Evolutionary conservation across 768 basidiomycete species (phyloP).

Genomic region (Tulasnella sp.): DNA sequence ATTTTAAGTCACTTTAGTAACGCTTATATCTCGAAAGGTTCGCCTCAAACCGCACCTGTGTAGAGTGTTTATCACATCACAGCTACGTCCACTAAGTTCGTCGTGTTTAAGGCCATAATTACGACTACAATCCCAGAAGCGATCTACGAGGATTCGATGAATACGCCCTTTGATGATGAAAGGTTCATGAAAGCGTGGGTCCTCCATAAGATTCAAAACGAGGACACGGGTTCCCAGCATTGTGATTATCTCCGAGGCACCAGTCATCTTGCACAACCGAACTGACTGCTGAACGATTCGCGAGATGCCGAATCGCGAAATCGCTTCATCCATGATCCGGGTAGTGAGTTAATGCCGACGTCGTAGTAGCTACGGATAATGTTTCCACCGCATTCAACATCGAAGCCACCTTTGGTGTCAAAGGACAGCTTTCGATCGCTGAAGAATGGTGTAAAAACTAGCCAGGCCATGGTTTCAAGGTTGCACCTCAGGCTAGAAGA

Average conservation of each 20-base stretch:
- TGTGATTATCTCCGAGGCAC: neutral
- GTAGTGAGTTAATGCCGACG: neutral
- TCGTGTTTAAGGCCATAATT: no score
- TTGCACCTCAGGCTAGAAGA: neutral
- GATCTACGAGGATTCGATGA: no score
- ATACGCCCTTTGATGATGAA: neutral
- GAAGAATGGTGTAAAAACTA: neutral
- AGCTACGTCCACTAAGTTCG: no score
- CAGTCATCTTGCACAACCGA: neutral
- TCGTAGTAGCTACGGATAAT: neutral
- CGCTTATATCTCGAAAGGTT: no score
- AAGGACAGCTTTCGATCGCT: neutral
- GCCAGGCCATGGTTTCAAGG: neutral
- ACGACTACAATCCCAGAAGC: no score
- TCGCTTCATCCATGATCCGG: neutral
- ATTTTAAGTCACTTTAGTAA: no score
- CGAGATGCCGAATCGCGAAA: neutral
- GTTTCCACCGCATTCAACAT: neutral
- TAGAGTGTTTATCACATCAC: no score
- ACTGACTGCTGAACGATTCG: neutral
- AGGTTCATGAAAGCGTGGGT: neutral
- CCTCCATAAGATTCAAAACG: neutral
- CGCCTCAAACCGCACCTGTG: no score
- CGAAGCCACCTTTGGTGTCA: neutral
- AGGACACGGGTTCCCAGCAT: neutral